Evolutionary conservation across 495 filamentous ascomycete genomes (phyloP).

Genomic region (Aspergillus bertholletiae): DNA sequence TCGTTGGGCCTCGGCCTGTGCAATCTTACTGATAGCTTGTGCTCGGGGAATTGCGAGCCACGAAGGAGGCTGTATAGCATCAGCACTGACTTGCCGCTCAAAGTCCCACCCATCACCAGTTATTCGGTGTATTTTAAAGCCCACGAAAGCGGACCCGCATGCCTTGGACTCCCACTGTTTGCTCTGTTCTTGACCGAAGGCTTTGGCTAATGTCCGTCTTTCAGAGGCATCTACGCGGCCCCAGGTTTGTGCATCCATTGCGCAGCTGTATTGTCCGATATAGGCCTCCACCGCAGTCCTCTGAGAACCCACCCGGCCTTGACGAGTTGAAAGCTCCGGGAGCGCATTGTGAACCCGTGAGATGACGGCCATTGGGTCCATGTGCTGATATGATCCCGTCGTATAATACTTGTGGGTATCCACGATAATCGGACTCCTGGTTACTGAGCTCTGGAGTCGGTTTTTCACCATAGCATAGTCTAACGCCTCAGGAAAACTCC

Average conservation of each 20-base stretch:
- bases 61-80: constrained; percentile 34
- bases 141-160: constrained; percentile 52
- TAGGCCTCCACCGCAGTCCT: constrained; percentile 44
- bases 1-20: constrained; percentile 26
- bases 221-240: constrained; percentile 21
- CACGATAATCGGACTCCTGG: constrained; percentile 46
- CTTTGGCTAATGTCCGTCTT: constrained; percentile 27
- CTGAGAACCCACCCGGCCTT: constrained; percentile 36
- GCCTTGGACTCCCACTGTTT: constrained; percentile 37
- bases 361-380: constrained; percentile 46
- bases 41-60: constrained; percentile 25
- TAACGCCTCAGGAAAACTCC: constrained; percentile 40
- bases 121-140: constrained; percentile 49
- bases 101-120: constrained; percentile 56
- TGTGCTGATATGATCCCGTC: constrained; percentile 36
- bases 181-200: constrained; percentile 46
- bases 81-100: constrained; percentile 36
- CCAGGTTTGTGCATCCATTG: constrained; percentile 44
- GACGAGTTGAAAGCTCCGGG: constrained; percentile 14
- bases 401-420: constrained; percentile 58
- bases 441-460: not conserved
- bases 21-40: constrained; percentile 25
- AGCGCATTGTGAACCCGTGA: constrained; percentile 21
- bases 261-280: constrained; percentile 54
- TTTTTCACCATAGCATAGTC: constrained; percentile 28